Evolutionary conservation across 257 asterid genomes (phyloP), one percentile per base, ranked within the genome.

Genomic region (Verbascum thapsus): DNA sequence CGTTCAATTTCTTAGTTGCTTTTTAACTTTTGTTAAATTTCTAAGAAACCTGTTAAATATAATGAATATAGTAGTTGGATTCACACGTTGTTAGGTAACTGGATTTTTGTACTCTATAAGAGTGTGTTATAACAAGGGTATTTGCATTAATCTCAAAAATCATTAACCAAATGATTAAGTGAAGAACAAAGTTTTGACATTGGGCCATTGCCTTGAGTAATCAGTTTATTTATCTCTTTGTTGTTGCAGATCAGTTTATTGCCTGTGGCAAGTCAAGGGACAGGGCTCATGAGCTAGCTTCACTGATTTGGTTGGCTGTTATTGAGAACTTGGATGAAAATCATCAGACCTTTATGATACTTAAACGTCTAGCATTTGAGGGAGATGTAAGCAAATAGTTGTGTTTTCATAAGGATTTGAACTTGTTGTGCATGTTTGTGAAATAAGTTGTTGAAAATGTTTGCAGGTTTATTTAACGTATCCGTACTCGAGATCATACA

Each of bases 231-330:
- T 6, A 22, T 66, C n/a, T 72, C 41, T 72, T 52, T 13, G 51
- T 74, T 61, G 16, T 56, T 30, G 55, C 91, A 88, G 91, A 88
- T 66, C 95, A 88, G 71, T 88, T 88, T 71, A 81, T 85, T 71
- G 85, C 96, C 30, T 85, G 89, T 59, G 96, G 88, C 30, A 76
- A 76, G 74, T 88, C 95, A 42, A 80, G 73, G 57, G 95, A 81
- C 74, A 78, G 65, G 63, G 90, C 96, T 3, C 80, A 81, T 34
- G 95, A 83, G 61, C 85, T 85, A 0, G 86, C 86, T 63, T 83
- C 91, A 3, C 62, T 66, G 61, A 85, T 88, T 74, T 85, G 96
- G 96, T 62, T 72, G 77, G 91, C 95, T 47, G 88, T 81, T 59
- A 65, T 88, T 20, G 91, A 88, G 74, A 83, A 83, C 74, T 71